Evolutionary conservation across 148 eudicot genomes (phyloP), one percentile per base, ranked within the genome.

Genomic region (Rhododendron griersonianum): DNA sequence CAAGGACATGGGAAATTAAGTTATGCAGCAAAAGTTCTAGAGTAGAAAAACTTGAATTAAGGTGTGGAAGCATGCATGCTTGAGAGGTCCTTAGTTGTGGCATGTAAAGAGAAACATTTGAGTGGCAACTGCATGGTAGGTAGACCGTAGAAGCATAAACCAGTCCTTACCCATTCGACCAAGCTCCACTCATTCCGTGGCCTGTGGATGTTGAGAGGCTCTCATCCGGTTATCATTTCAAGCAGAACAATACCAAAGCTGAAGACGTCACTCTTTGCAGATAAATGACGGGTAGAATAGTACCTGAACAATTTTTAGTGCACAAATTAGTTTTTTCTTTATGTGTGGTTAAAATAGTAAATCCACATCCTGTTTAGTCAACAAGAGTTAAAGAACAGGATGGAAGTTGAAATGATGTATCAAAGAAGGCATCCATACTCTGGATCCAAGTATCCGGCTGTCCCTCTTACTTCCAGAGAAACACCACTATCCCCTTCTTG

Each of bases 381-480:
- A 30, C 5, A 33, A 74, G 28, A 51, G 44, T 35, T 10, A 15
- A 65, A 33, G 33, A 44, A 78, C 15, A 35, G 18, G n/a, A 48
- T 47, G 28, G 14, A 19, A 61, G 44, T 65, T 2, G 30, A 79
- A 61, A 78, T 1, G 45, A 30, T 11, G 7, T n/a, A 19, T 8
- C 33, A 19, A 25, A 78, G 23, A 25, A 16, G 18, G 30, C 67
- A 30, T 47, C 9, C 16, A 10, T 88, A 87, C 94, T 92, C 94
- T 82, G 94, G 94, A 86, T 92, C 94, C 89, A 92, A 78, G 90
- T 92, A 92, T 53, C 94, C 94, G 53, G 94, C 94, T 11, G 94
- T 90, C 13, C 94, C 94, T 86, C 94, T 88, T 67, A 92, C 91
- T 92, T 92, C 94, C 77, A 92, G 57, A 67, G 94, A 92, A 84